Evolutionary conservation across 176 grass and related monocot species (phyloP), one percentile per base, ranked within the genome.

Genomic region (Paspalum vaginatum): DNA sequence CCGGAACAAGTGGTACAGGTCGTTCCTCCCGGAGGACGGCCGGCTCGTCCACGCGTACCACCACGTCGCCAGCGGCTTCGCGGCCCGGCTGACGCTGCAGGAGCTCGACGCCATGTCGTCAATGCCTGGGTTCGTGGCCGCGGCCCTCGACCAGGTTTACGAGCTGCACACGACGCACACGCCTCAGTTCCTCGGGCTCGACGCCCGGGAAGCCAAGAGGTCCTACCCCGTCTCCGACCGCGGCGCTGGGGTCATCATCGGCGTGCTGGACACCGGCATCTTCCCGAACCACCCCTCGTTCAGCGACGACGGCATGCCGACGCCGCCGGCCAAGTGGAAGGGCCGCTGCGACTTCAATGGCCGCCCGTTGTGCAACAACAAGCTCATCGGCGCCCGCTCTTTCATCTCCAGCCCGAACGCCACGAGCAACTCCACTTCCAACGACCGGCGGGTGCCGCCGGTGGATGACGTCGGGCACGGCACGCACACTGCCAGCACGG

Each of bases 291-390:
- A 94, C 50, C 84, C 86, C 2, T 94, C 89, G 44, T 94, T 94
- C 81, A 48, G 46, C 52, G 91, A 38, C 81, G 56, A 15, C 21
- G 76, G 68, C n/a, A 93, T 90, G 91, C 80, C 70, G 17, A 76
- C 76, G 8, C 88, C 85, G 32, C 91, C 85, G 0, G 52, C 79
- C 32, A 92, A 86, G 85, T 96, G 90, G 93, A 92, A 81, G 22
- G 93, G 90, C 38, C 70, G 90, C 22, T 92, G 90, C 65, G 93
- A 96, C 82, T 96, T 96, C 75, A 92, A 7, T 81, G 81, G 24
- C 87, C 81, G 0, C 24, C 16, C 61, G 11, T 43, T 20, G 9
- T 90, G 87, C 77, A 93, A 93, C 84, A 93, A 87, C 68, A 93
- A 93, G 84, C 83, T 93, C 47, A 85, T 93, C 76, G 91, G 84